phyloP scores from a whole-genome alignment of 495 filamentous ascomycete genomes.

The Podospora bellae-mahoneyi region DNA sequence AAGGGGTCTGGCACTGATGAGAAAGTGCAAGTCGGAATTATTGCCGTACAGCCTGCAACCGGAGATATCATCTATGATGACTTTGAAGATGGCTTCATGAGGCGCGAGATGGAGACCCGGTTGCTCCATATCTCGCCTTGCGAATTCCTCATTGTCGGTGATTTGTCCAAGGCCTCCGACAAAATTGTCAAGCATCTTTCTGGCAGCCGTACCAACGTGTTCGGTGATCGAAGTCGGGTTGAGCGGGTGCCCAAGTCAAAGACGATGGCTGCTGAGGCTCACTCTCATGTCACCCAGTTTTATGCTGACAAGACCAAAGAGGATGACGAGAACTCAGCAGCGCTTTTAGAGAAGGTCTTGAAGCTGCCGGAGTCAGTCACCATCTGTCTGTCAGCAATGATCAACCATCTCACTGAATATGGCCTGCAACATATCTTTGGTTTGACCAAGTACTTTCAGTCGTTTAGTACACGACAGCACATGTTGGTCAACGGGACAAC shows the following conservation, averaged over 20 bases:
- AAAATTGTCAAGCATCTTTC: slow-evolving; percentile 90
- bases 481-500: slow-evolving; percentile 98
- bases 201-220: slow-evolving; percentile 81
- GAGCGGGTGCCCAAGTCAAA: slow-evolving; percentile 75
- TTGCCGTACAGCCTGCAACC: slow-evolving; percentile 93
- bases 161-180: slow-evolving; percentile 87
- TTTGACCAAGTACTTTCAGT: slow-evolving; percentile 95
- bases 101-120: slow-evolving; percentile 91
- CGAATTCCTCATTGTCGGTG: slow-evolving; percentile 92
- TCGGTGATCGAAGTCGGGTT: slow-evolving; percentile 83
- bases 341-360: slow-evolving; percentile 80
- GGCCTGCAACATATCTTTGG: slow-evolving; percentile 95
- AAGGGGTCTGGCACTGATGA: slow-evolving; percentile 90
- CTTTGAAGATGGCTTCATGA: slow-evolving; percentile 98
- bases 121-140: slow-evolving; percentile 93
- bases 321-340: slow-evolving; percentile 47
- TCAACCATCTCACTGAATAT: slow-evolving; percentile 88
- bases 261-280: slow-evolving; percentile 76
- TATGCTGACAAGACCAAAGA: slow-evolving; percentile 84
- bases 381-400: slow-evolving; percentile 94
- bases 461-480: slow-evolving; percentile 89
- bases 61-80: slow-evolving; percentile 95
- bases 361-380: slow-evolving; percentile 81
- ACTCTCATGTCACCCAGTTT: slow-evolving; percentile 89
- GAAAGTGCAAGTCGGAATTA: slow-evolving; percentile 85